Percentiles rank a stretch among this genome's conserved stretches.
Conservation (phyloP, 495 filamentous ascomycete species). For the Tuber aestivum region DNA sequence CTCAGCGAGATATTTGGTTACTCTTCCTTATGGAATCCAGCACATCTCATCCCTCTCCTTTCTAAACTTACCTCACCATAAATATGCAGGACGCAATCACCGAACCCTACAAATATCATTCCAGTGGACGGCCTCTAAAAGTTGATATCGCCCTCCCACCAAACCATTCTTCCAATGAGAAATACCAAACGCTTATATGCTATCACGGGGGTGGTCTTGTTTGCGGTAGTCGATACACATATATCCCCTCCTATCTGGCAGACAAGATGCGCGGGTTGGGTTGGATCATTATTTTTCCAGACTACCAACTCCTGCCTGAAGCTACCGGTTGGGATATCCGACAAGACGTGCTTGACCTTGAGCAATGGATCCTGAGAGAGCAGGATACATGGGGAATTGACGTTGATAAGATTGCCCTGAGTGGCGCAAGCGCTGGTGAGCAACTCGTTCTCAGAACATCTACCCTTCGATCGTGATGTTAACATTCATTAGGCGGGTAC, state of each 20-base stretch:
- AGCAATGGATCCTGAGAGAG: neutral
- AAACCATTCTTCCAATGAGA: neutral
- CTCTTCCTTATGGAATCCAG: neutral
- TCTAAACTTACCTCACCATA: neutral
- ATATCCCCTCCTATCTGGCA: neutral
- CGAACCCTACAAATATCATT: neutral
- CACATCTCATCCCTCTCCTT: neutral
- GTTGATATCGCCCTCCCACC: neutral
- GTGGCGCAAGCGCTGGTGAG: neutral
- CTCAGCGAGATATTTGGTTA: neutral
- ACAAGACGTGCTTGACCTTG: neutral
- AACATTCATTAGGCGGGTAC: neutral
- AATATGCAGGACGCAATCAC: neutral
- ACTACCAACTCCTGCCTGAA: neutral
- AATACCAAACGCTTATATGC: neutral
- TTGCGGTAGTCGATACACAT: neutral
- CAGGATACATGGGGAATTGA: neutral
- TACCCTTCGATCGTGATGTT: neutral
- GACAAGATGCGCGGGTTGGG: neutral
- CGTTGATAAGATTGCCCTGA: neutral
- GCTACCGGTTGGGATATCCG: neutral
- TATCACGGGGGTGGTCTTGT: conserved; percentile 1
- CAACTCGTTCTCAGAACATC: neutral
- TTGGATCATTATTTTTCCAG: neutral
- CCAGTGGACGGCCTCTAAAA: neutral